Percentiles rank a stretch among this genome's conserved stretches.
Conservation (phyloP, 2,329 filamentous ascomycete genomes). For the Diaporthe sp. region DNA sequence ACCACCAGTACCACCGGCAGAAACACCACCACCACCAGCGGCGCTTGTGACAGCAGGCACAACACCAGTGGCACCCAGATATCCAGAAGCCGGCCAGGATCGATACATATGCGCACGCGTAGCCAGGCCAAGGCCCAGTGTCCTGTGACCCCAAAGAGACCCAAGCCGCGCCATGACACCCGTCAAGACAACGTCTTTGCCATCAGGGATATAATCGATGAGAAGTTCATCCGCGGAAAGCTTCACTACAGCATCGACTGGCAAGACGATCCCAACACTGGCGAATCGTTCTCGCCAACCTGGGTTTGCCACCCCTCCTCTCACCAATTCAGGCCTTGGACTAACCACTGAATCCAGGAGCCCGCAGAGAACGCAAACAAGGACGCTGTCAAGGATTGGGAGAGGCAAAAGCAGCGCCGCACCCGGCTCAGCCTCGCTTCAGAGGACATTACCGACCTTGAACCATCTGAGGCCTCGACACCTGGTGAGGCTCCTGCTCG, state of each 20-base stretch:
- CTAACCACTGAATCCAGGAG: conserved; percentile 36
- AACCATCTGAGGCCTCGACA: conserved; percentile 12
- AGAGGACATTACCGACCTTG: neutral
- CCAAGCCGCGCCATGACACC: conserved; percentile 14
- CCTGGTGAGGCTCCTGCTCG: neutral
- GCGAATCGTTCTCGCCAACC: conserved; percentile 56
- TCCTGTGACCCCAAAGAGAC: conserved; percentile 15
- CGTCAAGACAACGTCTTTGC: conserved; percentile 36
- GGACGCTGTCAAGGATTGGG: conserved; percentile 43
- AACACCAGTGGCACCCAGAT: neutral
- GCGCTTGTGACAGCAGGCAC: neutral
- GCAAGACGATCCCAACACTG: conserved; percentile 62
- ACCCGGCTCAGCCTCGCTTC: conserved; percentile 13
- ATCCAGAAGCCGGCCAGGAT: neutral
- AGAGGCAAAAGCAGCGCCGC: conserved; percentile 37
- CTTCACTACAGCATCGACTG: conserved; percentile 66
- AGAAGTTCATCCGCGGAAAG: conserved; percentile 44
- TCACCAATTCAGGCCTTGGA: neutral
- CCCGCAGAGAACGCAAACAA: conserved; percentile 42
- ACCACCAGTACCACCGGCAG: neutral
- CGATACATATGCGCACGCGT: conserved; percentile 7
- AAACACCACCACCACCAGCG: neutral
- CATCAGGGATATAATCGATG: conserved; percentile 50
- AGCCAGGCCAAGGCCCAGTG: conserved; percentile 3
- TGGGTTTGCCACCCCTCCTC: conserved; percentile 55